phyloP scores from a whole-genome alignment of 805 yeast species.

The Candida railenensis region DNA sequence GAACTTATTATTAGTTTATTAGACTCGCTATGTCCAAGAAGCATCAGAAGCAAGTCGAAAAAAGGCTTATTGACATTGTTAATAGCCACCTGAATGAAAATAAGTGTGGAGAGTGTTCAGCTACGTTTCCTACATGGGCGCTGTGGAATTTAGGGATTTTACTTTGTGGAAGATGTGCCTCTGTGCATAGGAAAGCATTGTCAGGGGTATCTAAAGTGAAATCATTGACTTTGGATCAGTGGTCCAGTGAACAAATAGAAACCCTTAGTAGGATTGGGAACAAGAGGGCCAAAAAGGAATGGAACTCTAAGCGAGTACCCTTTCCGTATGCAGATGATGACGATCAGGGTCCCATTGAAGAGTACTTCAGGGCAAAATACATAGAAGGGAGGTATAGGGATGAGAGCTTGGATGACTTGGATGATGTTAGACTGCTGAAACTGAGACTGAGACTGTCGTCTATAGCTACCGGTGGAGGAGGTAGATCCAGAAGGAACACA shows the following conservation, averaged over 20 bases:
- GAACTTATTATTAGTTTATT: neutral
- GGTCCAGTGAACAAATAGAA: conserved; percentile 60
- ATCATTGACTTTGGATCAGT: conserved; percentile 69
- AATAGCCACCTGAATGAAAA: conserved; percentile 60
- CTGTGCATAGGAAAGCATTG: conserved; percentile 62
- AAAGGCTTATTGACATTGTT: conserved; percentile 57
- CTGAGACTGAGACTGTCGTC: conserved; percentile 21
- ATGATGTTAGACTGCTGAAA: conserved; percentile 22
- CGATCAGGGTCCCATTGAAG: conserved; percentile 51
- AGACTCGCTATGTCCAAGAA: conserved; percentile 23
- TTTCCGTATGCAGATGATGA: conserved; percentile 79
- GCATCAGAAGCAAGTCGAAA: conserved; percentile 45
- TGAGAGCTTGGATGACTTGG: conserved; percentile 14
- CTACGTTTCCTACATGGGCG: conserved; percentile 63
- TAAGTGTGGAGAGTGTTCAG: conserved; percentile 78
- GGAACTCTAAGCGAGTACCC: conserved; percentile 70
- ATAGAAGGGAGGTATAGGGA: conserved; percentile 57
- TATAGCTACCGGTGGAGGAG: conserved; percentile 5
- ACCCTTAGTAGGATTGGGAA: conserved; percentile 53
- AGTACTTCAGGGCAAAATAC: conserved; percentile 67
- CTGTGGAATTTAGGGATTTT: conserved; percentile 59
- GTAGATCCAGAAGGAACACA: conserved; percentile 5
- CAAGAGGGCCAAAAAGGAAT: conserved; percentile 52
- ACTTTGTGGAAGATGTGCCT: conserved; percentile 83
- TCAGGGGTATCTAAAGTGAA: conserved; percentile 58